Percentiles rank a stretch among this genome's conserved stretches.
These are phyloP conservation scores for Carpinus fangiana DNA, from an alignment of 306 rosid species.

Conservation along the genomic window DNA sequence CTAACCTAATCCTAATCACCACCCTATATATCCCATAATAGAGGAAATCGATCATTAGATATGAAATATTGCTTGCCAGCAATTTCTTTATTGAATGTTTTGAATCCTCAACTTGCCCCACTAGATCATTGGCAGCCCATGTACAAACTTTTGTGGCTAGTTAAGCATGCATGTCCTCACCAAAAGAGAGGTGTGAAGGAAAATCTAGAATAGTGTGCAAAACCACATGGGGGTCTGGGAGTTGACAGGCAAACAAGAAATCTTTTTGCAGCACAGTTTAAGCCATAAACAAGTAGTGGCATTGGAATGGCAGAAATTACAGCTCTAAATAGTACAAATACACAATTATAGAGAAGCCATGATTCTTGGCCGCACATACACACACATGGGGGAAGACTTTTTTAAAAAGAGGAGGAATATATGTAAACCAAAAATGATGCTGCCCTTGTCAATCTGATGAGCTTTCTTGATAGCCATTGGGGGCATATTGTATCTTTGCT, in stretches of 20 bases:
- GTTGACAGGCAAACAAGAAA: slow-evolving; percentile 43
- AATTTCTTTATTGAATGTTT: not conserved
- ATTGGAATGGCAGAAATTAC: slow-evolving; percentile 46
- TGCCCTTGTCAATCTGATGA: slow-evolving; percentile 29
- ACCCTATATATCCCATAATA: not conserved
- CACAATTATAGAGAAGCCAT: slow-evolving; percentile 50
- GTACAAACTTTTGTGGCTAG: not conserved
- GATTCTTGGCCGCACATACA: slow-evolving; percentile 56
- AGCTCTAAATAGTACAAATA: slow-evolving; percentile 16
- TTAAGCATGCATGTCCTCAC: not conserved
- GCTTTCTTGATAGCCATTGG: slow-evolving; percentile 26
- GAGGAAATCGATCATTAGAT: not conserved
- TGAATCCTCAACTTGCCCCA: not conserved
- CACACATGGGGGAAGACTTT: slow-evolving; percentile 34
- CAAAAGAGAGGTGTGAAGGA: slow-evolving; percentile 19
- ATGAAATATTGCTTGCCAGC: not conserved
- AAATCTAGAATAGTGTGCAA: slow-evolving; percentile 27
- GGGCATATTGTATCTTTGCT: not conserved
- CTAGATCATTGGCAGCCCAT: not conserved
- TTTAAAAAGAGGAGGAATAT: slow-evolving; percentile 28
- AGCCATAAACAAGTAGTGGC: slow-evolving; percentile 40
- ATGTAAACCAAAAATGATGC: slow-evolving; percentile 37
- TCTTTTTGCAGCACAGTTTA: slow-evolving; percentile 35
- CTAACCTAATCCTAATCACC: no score
- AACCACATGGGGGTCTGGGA: slow-evolving; percentile 48